Evolutionary conservation across 1,284 basidiomycete species (phyloP).

Genomic region (Pterulicium gracile): DNA sequence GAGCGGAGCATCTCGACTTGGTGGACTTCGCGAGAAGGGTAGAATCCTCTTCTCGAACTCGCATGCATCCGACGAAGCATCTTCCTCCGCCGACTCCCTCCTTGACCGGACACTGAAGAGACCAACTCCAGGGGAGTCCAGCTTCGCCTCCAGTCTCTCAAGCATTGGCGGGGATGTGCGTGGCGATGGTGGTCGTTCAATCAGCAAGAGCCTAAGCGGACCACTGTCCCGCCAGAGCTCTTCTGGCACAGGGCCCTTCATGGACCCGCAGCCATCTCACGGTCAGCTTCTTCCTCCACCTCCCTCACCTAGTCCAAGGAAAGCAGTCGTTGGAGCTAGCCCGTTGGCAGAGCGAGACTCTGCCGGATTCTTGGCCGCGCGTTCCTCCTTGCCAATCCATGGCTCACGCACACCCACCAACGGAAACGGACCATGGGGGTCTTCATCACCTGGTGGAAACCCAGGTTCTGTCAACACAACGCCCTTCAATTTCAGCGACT

Average conservation of each 20-base stretch:
- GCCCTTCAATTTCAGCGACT: slow-evolving; percentile 56
- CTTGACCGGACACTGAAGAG: slow-evolving; percentile 12
- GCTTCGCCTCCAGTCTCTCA: slow-evolving; percentile 31
- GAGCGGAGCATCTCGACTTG: slow-evolving; percentile 26
- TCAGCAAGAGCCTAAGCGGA: not conserved
- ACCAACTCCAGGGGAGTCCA: slow-evolving; percentile 20
- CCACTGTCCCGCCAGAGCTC: not conserved
- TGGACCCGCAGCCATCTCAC: not conserved
- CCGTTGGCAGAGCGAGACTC: not conserved
- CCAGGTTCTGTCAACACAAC: slow-evolving; percentile 16
- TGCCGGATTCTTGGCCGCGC: too few species aligned
- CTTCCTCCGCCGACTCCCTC: slow-evolving; percentile 19
- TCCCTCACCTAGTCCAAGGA: not conserved
- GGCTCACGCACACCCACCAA: too few species aligned
- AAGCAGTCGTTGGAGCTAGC: not conserved
- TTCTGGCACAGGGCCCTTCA: not conserved
- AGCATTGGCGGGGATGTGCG: slow-evolving; percentile 28
- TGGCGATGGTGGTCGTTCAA: slow-evolving; percentile 6
- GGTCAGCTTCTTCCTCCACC: slow-evolving; percentile 3
- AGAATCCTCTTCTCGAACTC: slow-evolving; percentile 53
- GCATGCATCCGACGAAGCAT: not conserved
- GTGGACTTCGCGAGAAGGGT: slow-evolving; percentile 47
- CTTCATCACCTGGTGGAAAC: slow-evolving; percentile 13
- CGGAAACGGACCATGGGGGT: slow-evolving; percentile 27
- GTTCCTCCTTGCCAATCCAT: too few species aligned